Evolutionary conservation across 495 filamentous ascomycete species (phyloP).

Genomic region (Chlorociboria aeruginascens): DNA sequence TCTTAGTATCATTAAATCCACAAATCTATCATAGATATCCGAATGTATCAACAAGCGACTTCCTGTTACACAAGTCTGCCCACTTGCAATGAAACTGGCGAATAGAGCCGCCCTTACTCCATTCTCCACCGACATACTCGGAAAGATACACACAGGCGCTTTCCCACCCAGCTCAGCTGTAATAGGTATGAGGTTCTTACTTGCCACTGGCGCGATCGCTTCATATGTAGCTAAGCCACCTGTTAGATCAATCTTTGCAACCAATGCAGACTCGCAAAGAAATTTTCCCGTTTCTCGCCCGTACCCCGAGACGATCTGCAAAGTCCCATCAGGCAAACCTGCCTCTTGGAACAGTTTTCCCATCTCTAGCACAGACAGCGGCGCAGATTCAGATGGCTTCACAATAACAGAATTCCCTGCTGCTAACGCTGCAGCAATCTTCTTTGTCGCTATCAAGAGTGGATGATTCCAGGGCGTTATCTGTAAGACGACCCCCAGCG

Average conservation of each 20-base stretch:
- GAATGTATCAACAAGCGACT: constrained; percentile 45
- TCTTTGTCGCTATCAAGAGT: constrained; percentile 51
- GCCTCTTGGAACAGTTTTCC: constrained; percentile 33
- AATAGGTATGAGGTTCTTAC: constrained; percentile 38
- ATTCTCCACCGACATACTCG: constrained; percentile 29
- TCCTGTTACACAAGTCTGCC: constrained; percentile 51
- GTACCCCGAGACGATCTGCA: constrained; percentile 37
- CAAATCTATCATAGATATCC: constrained; percentile 29
- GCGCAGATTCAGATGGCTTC: constrained; percentile 50
- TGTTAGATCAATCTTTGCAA: constrained; percentile 52
- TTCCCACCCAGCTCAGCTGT: constrained; percentile 52
- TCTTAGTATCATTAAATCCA: constrained; percentile 19
- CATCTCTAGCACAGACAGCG: constrained; percentile 41
- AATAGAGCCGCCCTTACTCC: constrained; percentile 37
- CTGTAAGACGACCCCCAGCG: constrained; percentile 49
- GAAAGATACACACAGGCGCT: constrained; percentile 34
- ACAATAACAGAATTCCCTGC: constrained; percentile 51
- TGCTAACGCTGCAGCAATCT: constrained; percentile 47
- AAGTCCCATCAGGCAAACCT: constrained; percentile 44
- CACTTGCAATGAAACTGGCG: constrained; percentile 45
- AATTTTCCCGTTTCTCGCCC: constrained; percentile 39
- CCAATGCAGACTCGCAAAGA: constrained; percentile 37
- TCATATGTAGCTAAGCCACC: constrained; percentile 37
- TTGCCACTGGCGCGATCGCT: constrained; percentile 33
- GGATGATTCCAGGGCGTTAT: constrained; percentile 60